A percentile compares a stretch with the other conserved stretches of the same genome.
These are phyloP conservation scores for Dendrobium nobile DNA, from an alignment of 106 monocot species.

Conservation along the genomic window DNA sequence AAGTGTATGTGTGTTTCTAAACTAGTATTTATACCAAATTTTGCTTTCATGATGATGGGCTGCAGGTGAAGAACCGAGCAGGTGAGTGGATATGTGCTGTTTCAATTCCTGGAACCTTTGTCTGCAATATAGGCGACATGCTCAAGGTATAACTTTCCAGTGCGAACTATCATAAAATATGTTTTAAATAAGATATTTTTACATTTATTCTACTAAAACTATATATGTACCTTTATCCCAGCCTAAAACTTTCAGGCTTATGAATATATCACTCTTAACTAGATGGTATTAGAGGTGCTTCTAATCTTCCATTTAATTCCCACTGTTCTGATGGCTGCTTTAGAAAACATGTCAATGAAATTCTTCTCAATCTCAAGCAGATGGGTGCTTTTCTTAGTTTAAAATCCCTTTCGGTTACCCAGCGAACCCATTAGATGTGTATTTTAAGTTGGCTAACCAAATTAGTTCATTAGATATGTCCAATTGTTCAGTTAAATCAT, in stretches of 20 bases:
- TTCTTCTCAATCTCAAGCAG: neutral
- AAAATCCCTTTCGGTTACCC: neutral
- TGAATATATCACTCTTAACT: no score
- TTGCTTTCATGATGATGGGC: neutral
- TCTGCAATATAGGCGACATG: conserved; percentile 99
- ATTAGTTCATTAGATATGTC: neutral
- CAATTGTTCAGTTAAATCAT: neutral
- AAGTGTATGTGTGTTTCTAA: neutral
- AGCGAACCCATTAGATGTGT: neutral
- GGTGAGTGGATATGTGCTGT: conserved; percentile 79
- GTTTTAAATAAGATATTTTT: neutral
- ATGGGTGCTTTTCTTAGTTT: neutral
- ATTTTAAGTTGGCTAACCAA: neutral
- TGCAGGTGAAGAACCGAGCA: conserved; percentile 72
- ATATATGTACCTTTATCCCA: neutral
- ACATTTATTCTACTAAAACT: neutral
- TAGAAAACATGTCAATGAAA: neutral
- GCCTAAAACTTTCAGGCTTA: no score
- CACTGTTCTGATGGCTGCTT: neutral
- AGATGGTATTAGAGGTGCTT: neutral
- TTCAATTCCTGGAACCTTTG: conserved; percentile 81
- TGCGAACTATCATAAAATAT: neutral
- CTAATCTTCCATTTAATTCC: neutral
- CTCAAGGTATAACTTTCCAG: conserved; percentile 49
- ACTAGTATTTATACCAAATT: neutral